A percentile compares a stretch with the other conserved stretches of the same genome.
These are phyloP conservation scores for Macrophomina pseudophaseolina DNA, from an alignment of 2,329 filamentous ascomycete species.

Conservation along the genomic window DNA sequence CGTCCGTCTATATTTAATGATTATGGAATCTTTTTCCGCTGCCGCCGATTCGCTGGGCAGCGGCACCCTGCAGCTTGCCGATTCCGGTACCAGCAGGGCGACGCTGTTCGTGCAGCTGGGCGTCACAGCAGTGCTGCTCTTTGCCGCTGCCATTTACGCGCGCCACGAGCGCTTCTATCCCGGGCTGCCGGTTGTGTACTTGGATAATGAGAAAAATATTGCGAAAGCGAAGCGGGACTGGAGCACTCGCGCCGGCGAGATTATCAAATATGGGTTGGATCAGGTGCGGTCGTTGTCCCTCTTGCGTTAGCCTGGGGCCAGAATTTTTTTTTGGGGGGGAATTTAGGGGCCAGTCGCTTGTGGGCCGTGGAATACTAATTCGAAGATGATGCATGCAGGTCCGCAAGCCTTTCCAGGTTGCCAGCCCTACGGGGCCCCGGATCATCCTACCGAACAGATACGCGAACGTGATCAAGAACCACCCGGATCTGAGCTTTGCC, in stretches of 20 bases:
- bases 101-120: neutral
- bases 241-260: neutral
- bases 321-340: too few species aligned
- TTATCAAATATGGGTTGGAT: neutral
- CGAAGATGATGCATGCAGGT: neutral
- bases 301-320: too few species aligned
- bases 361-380: too few species aligned
- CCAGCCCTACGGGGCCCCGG: neutral
- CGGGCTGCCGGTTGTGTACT: neutral
- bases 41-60: neutral
- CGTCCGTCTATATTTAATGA: too few species aligned
- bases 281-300: too few species aligned
- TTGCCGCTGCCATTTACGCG: neutral
- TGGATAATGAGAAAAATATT: neutral
- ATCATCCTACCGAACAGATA: constrained; percentile 9
- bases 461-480: neutral
- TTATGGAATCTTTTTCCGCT: neutral
- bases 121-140: neutral
- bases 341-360: too few species aligned
- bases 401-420: constrained; percentile 8
- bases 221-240: constrained; percentile 7
- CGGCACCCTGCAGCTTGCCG: neutral
- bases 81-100: neutral
- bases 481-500: neutral
- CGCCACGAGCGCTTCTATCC: neutral